Percentiles rank a stretch among this genome's conserved stretches.
These are phyloP conservation scores for Castanospermum australe DNA, from an alignment of 306 rosid genomes.

Conservation along the genomic window DNA sequence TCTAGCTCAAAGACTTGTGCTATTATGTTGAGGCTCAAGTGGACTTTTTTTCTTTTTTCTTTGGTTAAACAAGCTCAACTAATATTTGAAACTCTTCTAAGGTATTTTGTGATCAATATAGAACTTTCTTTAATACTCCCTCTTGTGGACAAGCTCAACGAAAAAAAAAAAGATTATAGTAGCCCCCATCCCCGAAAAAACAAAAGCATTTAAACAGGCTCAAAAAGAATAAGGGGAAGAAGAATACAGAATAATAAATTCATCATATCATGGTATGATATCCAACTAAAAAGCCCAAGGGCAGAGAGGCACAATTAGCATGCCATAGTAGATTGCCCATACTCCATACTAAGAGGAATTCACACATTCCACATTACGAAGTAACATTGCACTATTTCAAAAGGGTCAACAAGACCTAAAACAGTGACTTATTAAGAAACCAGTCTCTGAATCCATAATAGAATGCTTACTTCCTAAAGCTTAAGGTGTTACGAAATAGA, in stretches of 20 bases:
- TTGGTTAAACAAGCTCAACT: not conserved
- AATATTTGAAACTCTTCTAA: not conserved
- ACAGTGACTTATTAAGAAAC: not conserved
- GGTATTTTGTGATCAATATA: not conserved
- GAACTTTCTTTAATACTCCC: not conserved
- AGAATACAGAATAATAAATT: constrained; percentile 1
- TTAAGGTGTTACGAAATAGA: not conserved
- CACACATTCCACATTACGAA: not conserved
- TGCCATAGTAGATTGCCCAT: not conserved
- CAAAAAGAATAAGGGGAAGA: not conserved
- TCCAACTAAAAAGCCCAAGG: not conserved
- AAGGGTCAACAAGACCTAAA: not conserved
- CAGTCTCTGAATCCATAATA: not conserved
- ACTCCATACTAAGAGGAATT: not conserved
- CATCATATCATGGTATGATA: not conserved
- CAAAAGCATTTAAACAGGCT: not conserved
- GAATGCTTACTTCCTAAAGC: not conserved
- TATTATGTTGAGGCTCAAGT: not conserved
- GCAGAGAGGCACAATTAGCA: constrained; percentile 3
- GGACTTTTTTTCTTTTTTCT: not conserved
- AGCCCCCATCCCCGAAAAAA: not conserved
- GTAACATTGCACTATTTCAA: not conserved
- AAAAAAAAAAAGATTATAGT: not conserved
- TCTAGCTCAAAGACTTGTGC: not conserved
- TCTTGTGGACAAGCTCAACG: not conserved